Conservation (phyloP, 2,329 filamentous ascomycete species). For the Aspergillus alliaceus region DNA sequence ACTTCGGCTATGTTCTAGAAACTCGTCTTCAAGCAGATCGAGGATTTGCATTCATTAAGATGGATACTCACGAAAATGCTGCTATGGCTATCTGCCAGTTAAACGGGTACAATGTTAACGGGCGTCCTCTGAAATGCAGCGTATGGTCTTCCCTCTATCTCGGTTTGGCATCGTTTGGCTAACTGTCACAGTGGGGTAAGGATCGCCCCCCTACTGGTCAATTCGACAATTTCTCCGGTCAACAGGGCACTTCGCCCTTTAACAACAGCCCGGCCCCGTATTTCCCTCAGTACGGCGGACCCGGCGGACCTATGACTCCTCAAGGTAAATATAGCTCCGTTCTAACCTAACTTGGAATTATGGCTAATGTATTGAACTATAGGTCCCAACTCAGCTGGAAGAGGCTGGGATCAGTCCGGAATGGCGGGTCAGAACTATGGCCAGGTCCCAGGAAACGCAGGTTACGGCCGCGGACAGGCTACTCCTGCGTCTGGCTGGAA, state of each 20-base stretch:
- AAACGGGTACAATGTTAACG: constrained; percentile 97
- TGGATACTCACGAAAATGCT: constrained; percentile 97
- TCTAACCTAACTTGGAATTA: background rate
- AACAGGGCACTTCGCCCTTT: constrained; percentile 69
- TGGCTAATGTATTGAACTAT: constrained; percentile 14
- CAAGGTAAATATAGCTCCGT: constrained; percentile 43
- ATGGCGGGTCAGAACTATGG: constrained; percentile 56
- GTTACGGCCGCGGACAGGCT: constrained; percentile 74
- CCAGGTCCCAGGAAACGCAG: constrained; percentile 69
- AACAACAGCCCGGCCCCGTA: constrained; percentile 75
- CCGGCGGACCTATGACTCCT: constrained; percentile 60
- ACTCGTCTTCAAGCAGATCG: constrained; percentile 97
- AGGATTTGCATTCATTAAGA: constrained; percentile 98
- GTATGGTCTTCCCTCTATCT: constrained; percentile 61
- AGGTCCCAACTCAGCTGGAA: constrained; percentile 61
- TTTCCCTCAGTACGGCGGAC: constrained; percentile 92
- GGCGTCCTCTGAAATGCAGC: constrained; percentile 95
- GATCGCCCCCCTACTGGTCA: constrained; percentile 86
- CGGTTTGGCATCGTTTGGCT: constrained; percentile 33
- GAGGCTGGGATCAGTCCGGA: constrained; percentile 51
- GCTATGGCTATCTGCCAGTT: constrained; percentile 98
- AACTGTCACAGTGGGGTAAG: constrained; percentile 81
- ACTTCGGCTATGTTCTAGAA: constrained; percentile 96
- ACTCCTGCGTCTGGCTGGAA: constrained; percentile 54
- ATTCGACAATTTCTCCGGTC: constrained; percentile 81